These are phyloP conservation scores for Calendula officinalis DNA, from an alignment of 129 eudicot genomes.

Conservation along the genomic window DNA sequence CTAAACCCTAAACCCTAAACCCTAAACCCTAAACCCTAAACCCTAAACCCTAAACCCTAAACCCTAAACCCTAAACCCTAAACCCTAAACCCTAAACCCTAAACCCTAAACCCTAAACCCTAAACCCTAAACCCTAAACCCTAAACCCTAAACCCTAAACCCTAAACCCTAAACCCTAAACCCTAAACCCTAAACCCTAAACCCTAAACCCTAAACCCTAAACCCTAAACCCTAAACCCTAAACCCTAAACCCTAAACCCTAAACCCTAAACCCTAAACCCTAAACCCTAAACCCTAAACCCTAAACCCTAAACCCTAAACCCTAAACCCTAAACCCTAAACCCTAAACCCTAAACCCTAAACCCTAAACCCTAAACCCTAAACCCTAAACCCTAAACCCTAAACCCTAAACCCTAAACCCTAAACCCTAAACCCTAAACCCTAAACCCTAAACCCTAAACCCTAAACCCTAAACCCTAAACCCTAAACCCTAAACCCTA, in stretches of 20 bases:
- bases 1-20: slow-evolving; percentile 14
- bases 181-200: not conserved
- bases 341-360: slow-evolving; percentile 13
- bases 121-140: not conserved
- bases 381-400: slow-evolving; percentile 4
- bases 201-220: not conserved
- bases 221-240: not conserved
- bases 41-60: slow-evolving; percentile 10
- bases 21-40: slow-evolving; percentile 10
- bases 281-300: not conserved
- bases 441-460: slow-evolving; percentile 1
- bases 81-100: slow-evolving; percentile 9
- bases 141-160: not conserved
- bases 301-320: not conserved
- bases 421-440: slow-evolving; percentile 7
- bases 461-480: not conserved
- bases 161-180: not conserved
- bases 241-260: not conserved
- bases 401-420: not conserved
- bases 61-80: slow-evolving; percentile 9
- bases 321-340: slow-evolving; percentile 1
- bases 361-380: not conserved
- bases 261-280: not conserved
- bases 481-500: not conserved
- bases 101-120: not conserved